Base-by-base conservation (phyloP, 306 rosid genomes). In the Cajanus cajan region DNA sequence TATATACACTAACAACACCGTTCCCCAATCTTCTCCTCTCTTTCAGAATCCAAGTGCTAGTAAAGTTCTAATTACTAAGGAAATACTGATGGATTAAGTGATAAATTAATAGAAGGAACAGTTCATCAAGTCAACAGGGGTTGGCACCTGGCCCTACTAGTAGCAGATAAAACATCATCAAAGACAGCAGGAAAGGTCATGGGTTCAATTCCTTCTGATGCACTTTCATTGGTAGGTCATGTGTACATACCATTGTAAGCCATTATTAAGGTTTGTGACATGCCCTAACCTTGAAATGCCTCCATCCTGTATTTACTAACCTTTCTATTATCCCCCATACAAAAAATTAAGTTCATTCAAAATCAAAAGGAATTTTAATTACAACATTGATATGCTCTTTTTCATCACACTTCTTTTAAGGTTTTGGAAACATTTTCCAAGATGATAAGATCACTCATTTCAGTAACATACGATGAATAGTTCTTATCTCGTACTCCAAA, bases 11-110 rank as follows among this genome's bases (percentile, higher is more conserved):
- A 19, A 66, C 24, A 71, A 18, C 25, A 64, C 8, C 6, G 10
- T 71, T 80, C 40, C 24, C 16, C 28, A 74, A 50, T 68, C 62
- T 73, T 64, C 37, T 18, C 66, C 57, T 57, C 82, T 48, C 25
- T 66, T 75, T 69, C 54, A 62, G 22, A 84, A 69, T 41, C 40
- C 75, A 69, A 68, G 40, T 22, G 39, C 39, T 12, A 22, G 22
- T 11, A 75, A 68, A 68, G 24, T 57, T 21, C 55, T 14, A 9
- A 55, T 48, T 57, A 33, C 55, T 18, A 13, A 55, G 48, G 21
- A 16, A 67, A 69, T 18, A 33, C 8, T 19, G 11, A 22, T 55
- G 71, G 34, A 80, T 75, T 36, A 24, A 39, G 34, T 21, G 33
- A 54, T 40, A 41, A 61, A n/a, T n/a, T n/a, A n/a, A 51, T 39